A percentile compares a stretch with the other conserved stretches of the same genome.
These are phyloP conservation scores for Sporothrix pseudoabietina DNA, from an alignment of 2,329 filamentous ascomycete species.

Conservation along the genomic window DNA sequence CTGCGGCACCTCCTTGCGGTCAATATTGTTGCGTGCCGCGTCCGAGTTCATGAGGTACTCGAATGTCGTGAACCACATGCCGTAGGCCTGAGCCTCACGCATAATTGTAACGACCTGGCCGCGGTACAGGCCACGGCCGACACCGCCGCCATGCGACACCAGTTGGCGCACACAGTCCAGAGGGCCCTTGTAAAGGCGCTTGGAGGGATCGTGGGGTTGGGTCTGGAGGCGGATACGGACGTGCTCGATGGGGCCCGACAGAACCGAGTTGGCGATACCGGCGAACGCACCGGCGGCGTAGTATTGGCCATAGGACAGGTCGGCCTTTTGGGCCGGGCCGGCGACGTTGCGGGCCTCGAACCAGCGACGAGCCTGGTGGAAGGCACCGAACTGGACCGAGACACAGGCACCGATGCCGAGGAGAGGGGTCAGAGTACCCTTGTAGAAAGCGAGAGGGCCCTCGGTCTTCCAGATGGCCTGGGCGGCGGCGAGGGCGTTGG, in stretches of 20 bases:
- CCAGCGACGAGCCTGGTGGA: conserved; percentile 85
- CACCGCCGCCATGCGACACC: conserved; percentile 63
- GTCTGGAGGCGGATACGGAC: conserved; percentile 95
- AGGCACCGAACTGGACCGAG: conserved; percentile 97
- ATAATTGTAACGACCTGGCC: conserved; percentile 82
- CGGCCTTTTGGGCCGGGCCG: conserved; percentile 55
- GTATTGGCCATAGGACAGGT: conserved; percentile 81
- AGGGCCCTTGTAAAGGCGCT: conserved; percentile 77
- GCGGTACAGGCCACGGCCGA: conserved; percentile 77
- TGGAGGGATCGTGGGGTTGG: conserved; percentile 79
- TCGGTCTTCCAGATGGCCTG: conserved; percentile 84
- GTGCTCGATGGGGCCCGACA: conserved; percentile 94
- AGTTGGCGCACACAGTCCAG: conserved; percentile 90
- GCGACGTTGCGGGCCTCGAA: conserved; percentile 74
- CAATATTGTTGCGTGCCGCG: conserved; percentile 72
- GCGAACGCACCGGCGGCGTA: conserved; percentile 90
- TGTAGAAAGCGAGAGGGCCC: conserved; percentile 92
- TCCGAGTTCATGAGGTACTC: conserved; percentile 96
- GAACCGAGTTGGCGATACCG: conserved; percentile 82
- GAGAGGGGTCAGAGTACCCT: conserved; percentile 91
- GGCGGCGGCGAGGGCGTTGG: conserved; percentile 77
- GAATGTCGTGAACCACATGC: conserved; percentile 91
- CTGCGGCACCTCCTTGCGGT: conserved; percentile 74
- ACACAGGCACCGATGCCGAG: conserved; percentile 96
- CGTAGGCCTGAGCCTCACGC: conserved; percentile 92